Percentiles rank a stretch among this genome's conserved stretches.
These are phyloP conservation scores for Fistulifera solaris DNA, from an alignment of 108 stramenopile genomes.

Conservation along the genomic window DNA sequence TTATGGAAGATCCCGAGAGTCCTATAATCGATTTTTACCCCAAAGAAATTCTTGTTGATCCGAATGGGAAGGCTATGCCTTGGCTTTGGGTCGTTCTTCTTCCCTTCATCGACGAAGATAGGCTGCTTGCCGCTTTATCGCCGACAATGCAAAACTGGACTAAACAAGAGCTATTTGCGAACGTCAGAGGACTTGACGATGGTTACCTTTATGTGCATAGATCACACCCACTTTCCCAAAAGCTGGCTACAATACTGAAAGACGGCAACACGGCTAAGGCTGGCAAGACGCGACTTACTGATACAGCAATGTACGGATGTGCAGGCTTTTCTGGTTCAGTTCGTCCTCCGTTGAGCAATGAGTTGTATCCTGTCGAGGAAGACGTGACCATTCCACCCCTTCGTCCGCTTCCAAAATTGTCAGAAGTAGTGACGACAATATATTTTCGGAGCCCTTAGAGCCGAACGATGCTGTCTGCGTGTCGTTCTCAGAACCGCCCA, in stretches of 20 bases:
- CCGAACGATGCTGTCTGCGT: constrained; percentile 63
- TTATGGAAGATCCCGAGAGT: constrained; percentile 85
- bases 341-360: constrained; percentile 68
- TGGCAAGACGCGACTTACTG: constrained; percentile 32
- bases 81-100: constrained; percentile 98
- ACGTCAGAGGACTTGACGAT: constrained; percentile 76
- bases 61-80: constrained; percentile 98
- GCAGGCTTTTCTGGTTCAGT: constrained; percentile 59
- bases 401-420: constrained; percentile 46
- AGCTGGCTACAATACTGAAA: constrained; percentile 33
- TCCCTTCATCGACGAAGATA: constrained; percentile 96
- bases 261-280: constrained; percentile 33
- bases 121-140: constrained; percentile 72
- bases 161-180: constrained; percentile 63
- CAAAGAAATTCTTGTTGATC: constrained; percentile 88
- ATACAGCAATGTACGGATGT: constrained; percentile 40
- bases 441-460: constrained; percentile 47
- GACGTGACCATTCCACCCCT: constrained; percentile 29
- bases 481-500: constrained; percentile 70
- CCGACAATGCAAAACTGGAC: constrained; percentile 85
- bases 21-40: constrained; percentile 98
- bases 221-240: constrained; percentile 43
- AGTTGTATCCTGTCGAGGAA: constrained; percentile 49
- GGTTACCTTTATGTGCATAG: constrained; percentile 76
- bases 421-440: constrained; percentile 29